Percentiles rank a stretch among this genome's conserved stretches.
These are phyloP conservation scores for Xylaria flabelliformis DNA, from an alignment of 495 filamentous ascomycete genomes.

Conservation along the genomic window DNA sequence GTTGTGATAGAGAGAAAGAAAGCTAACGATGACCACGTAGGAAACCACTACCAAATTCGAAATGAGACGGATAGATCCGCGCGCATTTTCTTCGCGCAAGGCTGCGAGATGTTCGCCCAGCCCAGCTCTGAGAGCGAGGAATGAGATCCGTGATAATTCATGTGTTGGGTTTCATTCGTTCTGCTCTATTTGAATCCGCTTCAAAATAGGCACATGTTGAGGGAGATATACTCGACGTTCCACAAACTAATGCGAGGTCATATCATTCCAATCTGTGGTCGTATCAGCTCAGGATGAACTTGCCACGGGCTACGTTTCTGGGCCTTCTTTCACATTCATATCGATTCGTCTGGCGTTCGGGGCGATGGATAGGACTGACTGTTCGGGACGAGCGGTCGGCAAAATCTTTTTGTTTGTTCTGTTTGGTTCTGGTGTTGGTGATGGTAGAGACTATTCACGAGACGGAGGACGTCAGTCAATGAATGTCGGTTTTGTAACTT, in stretches of 20 bases:
- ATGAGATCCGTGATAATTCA: not conserved
- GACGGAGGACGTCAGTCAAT: not conserved
- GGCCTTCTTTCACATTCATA: not conserved
- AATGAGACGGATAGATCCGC: conserved; percentile 72
- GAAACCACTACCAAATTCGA: conserved; percentile 82
- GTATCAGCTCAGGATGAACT: not conserved
- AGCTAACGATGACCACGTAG: conserved; percentile 48
- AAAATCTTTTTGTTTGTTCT: not conserved
- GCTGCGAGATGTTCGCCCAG: conserved; percentile 60
- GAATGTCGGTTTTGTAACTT: not conserved
- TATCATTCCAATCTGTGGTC: not conserved
- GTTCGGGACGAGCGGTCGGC: not conserved
- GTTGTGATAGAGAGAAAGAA: not conserved
- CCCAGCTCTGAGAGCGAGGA: conserved; percentile 21
- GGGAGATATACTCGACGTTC: not conserved
- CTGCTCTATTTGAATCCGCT: not conserved
- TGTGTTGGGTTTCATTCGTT: not conserved
- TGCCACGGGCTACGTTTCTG: not conserved
- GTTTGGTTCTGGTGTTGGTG: not conserved
- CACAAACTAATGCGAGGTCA: not conserved
- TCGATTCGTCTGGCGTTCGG: not conserved
- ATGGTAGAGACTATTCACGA: not conserved
- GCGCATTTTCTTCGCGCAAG: conserved; percentile 85
- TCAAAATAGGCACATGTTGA: not conserved
- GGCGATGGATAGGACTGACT: not conserved